phyloP scores from a whole-genome alignment of 106 monocot species.

The Platanthera guangdongensis region DNA sequence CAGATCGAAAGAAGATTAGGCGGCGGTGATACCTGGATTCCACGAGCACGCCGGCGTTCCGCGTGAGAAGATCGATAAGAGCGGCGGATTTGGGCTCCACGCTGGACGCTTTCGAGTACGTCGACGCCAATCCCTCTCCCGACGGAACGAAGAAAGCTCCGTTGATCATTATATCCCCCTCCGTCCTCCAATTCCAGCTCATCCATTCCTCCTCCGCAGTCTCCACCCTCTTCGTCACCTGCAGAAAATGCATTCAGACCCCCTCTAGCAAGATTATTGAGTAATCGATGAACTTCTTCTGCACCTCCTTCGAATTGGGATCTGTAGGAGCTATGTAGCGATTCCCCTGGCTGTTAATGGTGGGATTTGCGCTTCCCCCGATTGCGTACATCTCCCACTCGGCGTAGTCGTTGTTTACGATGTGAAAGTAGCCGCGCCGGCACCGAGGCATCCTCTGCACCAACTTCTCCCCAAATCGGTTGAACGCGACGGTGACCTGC shows the following conservation, averaged over 20 bases:
- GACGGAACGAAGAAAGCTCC: slow-evolving; percentile 93
- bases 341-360: slow-evolving; percentile 76
- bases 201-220: slow-evolving; percentile 44
- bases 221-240: slow-evolving; percentile 74
- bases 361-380: slow-evolving; percentile 65
- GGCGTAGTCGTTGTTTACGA: slow-evolving; percentile 71
- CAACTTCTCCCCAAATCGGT: slow-evolving; percentile 45
- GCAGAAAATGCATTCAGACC: not conserved
- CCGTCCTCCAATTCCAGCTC: slow-evolving; percentile 89
- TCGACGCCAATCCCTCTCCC: slow-evolving; percentile 38
- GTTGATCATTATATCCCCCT: slow-evolving; percentile 79
- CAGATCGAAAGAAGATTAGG: not conserved
- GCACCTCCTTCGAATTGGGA: slow-evolving; percentile 48
- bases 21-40: slow-evolving; percentile 25
- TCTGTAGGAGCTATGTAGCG: slow-evolving; percentile 51
- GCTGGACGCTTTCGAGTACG: slow-evolving; percentile 51
- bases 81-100: slow-evolving; percentile 52
- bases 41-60: slow-evolving; percentile 64
- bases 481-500: slow-evolving; percentile 70
- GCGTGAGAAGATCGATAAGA: slow-evolving; percentile 61
- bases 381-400: slow-evolving; percentile 82
- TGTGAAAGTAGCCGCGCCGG: slow-evolving; percentile 50
- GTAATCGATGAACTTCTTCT: not conserved
- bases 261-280: not conserved
- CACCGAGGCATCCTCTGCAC: slow-evolving; percentile 78